Evolutionary conservation across 1,284 basidiomycete genomes (phyloP), one percentile per base, ranked within the genome.

Genomic region (Phellopilus nigrolimitatus): DNA sequence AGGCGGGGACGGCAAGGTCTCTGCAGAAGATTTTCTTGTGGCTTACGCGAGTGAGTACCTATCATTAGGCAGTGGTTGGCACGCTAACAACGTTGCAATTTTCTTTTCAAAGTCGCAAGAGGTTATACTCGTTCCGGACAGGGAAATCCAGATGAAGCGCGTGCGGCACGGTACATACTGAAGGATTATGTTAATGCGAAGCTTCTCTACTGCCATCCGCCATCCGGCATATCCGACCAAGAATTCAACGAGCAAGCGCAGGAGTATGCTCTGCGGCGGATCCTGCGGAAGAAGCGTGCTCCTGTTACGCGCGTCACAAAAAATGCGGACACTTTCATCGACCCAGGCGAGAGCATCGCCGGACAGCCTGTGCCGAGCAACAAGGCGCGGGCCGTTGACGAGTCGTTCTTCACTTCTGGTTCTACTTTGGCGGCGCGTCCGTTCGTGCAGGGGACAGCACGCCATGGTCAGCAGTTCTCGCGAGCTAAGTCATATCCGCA

Each of bases 171-270:
- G 54, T 90, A 90, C 64, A 79, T 99, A 49, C 78, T 99, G 51
- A 99, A 99, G 69, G 97, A 99, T 71, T 99, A 97, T 62, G 93
- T 99, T 57, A 95, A 91, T 60, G 97, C 91, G 31, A 93, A 91
- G 61, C 78, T 99, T 0, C 75, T 99, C 6, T 98, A 82, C 67
- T 91, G 90, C 58, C 90, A 95, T 57, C 84, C 91, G 15, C 95
- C 97, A 7, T 89, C 92, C 0, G 80, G 72, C 4, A 70, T 82
- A 3, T 68, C 80, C 7, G 78, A 85, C 10, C 78, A 82, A 49
- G 73, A 74, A 1, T 99, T 95, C 74, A 99, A 99, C 68, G 66
- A 74, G 42, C 75, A 77, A 44, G 88, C 84, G 12, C 81, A 88
- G 47, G 73, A 81, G 44, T 70, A 80, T 25, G 79, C 83, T 0